Evolutionary conservation across 129 eudicot genomes (phyloP), one percentile per base, ranked within the genome.

Genomic region (Flaveria bidentis): DNA sequence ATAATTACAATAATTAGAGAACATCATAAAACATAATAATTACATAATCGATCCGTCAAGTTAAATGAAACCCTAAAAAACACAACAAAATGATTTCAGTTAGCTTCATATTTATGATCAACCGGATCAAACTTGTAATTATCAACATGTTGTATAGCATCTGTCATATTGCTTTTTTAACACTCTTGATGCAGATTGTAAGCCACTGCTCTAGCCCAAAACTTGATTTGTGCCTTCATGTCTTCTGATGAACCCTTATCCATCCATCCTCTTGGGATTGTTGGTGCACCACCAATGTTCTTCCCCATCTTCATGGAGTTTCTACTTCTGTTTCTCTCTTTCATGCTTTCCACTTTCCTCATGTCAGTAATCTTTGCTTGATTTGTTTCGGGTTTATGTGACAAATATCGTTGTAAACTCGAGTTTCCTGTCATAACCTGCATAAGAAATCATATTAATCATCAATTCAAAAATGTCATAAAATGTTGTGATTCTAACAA

Each of bases 201-300:
- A 30, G 97, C 98, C 72, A 93, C 96, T 67, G 91, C 89, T 80
- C 96, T 76, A 16, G 98, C 98, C 98, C 98, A 93, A 25, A 84
- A 93, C 82, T 85, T 90, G 80, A 93, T 85, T 68, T 90, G 97
- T 42, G 88, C 91, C 75, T 93, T 93, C 88, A 93, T 85, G 20
- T 93, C 97, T 68, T 90, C 88, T 70, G 86, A 66, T 66, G 91
- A 90, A 16, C 82, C 86, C 73, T 77, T 83, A 25, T 82, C 85
- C 69, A 72, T 82, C 72, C 82, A 76, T 45, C 80, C 62, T 57
- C 85, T 83, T 26, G 84, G 82, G 50, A 82, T 67, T 66, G 60
- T 69, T 28, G 85, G 83, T 18, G 56, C 91, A 28, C 82, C 76
- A 63, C 85, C 66, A 18, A 46, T 84, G 56, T 79, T 83, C 77